phyloP scores from a whole-genome alignment of 2,329 filamentous ascomycete genomes.

The Colletotrichum sp. region DNA sequence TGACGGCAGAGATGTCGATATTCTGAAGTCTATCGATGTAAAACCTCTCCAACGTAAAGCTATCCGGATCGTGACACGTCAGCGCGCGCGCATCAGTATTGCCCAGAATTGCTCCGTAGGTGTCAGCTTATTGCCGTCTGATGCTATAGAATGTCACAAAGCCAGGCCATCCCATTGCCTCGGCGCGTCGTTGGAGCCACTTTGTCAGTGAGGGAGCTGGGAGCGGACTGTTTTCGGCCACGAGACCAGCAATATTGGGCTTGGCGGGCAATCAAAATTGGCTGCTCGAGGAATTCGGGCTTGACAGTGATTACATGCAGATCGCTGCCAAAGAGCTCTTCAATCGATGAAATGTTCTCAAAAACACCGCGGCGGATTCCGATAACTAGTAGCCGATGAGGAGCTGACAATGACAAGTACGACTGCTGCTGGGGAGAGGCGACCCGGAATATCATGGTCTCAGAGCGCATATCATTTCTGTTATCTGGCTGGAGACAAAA shows the following conservation, averaged over 20 bases:
- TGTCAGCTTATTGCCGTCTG: neutral
- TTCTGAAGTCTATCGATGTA: neutral
- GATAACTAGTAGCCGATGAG: neutral
- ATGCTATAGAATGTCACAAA: neutral
- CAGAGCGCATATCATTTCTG: too few species aligned
- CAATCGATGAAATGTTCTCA: neutral
- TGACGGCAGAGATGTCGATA: neutral
- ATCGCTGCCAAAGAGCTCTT: neutral
- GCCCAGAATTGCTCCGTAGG: neutral
- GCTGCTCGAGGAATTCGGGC: neutral
- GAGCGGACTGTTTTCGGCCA: neutral
- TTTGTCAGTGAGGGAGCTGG: neutral
- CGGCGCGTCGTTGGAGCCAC: neutral
- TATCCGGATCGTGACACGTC: neutral
- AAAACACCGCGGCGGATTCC: neutral
- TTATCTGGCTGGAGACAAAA: too few species aligned
- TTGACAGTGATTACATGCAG: neutral
- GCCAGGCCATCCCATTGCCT: neutral
- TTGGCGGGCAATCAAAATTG: neutral
- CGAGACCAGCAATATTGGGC: neutral
- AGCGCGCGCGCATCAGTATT: neutral
- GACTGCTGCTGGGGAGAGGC: neutral
- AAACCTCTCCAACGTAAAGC: neutral
- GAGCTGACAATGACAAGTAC: neutral
- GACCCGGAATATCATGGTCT: neutral